Percentiles rank a stretch among this genome's conserved stretches.
phyloP scores from a whole-genome alignment of 2,329 filamentous ascomycete species.

The Alternaria sp. region DNA sequence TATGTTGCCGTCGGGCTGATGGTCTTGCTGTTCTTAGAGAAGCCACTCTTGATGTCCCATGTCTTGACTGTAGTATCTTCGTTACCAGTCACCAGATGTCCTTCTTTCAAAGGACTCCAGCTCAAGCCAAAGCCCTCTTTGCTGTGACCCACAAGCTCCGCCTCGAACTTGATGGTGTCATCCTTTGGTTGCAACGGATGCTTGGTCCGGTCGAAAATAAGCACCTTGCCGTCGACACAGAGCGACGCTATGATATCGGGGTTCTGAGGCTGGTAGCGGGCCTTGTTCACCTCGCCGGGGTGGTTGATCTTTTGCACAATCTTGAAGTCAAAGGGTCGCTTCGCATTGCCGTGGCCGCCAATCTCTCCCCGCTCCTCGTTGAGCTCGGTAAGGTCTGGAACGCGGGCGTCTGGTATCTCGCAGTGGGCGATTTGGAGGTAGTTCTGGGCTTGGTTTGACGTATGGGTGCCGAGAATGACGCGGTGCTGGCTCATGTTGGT shows the following conservation, averaged over 20 bases:
- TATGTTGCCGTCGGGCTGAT: constrained; percentile 77
- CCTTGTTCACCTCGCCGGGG: constrained; percentile 97
- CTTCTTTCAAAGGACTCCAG: constrained; percentile 86
- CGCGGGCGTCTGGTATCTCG: constrained; percentile 81
- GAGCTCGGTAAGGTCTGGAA: constrained; percentile 80
- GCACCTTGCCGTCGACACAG: constrained; percentile 82
- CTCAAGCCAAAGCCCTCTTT: constrained; percentile 90
- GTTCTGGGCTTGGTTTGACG: constrained; percentile 82
- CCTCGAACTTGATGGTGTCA: constrained; percentile 76
- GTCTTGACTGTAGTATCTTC: constrained; percentile 91
- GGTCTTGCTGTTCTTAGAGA: constrained; percentile 71
- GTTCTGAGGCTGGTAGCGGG: constrained; percentile 96
- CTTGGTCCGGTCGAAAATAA: constrained; percentile 96
- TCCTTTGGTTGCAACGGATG: constrained; percentile 74
- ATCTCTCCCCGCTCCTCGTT: constrained; percentile 93
- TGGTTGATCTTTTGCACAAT: constrained; percentile 97
- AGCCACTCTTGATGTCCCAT: constrained; percentile 82
- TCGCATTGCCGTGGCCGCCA: constrained; percentile 83
- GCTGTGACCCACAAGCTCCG: constrained; percentile 83
- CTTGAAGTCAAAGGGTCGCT: constrained; percentile 83
- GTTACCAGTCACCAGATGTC: constrained; percentile 85
- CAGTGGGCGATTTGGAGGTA: constrained; percentile 95
- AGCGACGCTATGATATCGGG: constrained; percentile 95
- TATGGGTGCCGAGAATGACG: constrained; percentile 92
- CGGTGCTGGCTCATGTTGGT: constrained; percentile 89